Percentiles rank a stretch among this genome's conserved stretches.
Conservation (phyloP, 2,329 filamentous ascomycete species). For the Colletotrichum musae region DNA sequence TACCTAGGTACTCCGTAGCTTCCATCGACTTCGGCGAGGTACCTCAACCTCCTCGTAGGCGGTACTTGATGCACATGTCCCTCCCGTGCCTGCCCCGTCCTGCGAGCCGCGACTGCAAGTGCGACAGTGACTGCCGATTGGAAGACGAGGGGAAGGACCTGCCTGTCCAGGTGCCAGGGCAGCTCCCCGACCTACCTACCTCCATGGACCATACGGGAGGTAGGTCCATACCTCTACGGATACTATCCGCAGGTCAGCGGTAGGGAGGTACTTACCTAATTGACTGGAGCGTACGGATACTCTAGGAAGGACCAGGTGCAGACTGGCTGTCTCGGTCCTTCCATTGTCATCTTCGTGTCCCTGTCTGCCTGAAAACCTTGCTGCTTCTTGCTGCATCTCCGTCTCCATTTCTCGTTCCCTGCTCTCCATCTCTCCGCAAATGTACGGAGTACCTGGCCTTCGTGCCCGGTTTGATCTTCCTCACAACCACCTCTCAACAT, state of each 20-base stretch:
- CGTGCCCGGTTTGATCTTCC: too few species aligned
- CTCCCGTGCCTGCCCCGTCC: neutral
- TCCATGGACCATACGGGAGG: too few species aligned
- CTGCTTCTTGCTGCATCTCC: conserved; percentile 3
- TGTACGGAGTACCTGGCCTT: neutral
- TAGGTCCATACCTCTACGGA: too few species aligned
- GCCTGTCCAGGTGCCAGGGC: neutral
- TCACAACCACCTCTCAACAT: too few species aligned
- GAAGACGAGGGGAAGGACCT: neutral
- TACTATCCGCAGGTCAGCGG: too few species aligned
- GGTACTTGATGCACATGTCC: conserved; percentile 21
- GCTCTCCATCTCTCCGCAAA: conserved; percentile 11
- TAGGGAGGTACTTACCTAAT: too few species aligned
- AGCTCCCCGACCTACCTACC: too few species aligned
- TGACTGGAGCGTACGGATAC: neutral
- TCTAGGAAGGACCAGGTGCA: neutral
- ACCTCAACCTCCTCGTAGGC: neutral
- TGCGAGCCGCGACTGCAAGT: neutral
- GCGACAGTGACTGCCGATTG: conserved; percentile 8
- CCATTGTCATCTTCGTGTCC: conserved; percentile 11
- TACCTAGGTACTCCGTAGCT: neutral
- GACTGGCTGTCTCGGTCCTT: too few species aligned
- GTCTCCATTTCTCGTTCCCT: neutral
- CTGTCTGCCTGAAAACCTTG: conserved; percentile 40
- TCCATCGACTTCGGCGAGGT: conserved; percentile 11